A percentile compares a stretch with the other conserved stretches of the same genome.
Conservation (phyloP, 1,139 yeast genomes). For the Diutina sp. region DNA sequence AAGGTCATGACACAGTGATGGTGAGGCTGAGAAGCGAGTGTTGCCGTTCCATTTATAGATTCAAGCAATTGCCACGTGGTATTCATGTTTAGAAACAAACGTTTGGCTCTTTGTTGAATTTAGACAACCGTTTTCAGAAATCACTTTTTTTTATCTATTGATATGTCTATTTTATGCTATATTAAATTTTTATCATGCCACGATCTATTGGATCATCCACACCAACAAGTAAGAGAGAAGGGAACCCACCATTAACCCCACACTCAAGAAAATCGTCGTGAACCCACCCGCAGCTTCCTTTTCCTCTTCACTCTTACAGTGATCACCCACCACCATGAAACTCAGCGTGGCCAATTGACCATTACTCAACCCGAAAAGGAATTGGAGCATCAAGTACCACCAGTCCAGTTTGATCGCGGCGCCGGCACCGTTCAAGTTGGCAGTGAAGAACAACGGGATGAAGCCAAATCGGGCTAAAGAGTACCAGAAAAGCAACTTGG, state of each 20-base stretch:
- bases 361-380: slow-evolving; percentile 72
- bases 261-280: slow-evolving; percentile 61
- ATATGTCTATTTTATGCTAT: no score
- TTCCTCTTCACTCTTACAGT: slow-evolving; percentile 47
- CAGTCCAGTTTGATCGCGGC: slow-evolving; percentile 40
- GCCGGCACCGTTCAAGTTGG: slow-evolving; percentile 36
- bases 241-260: slow-evolving; percentile 71
- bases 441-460: slow-evolving; percentile 54
- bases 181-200: background rate
- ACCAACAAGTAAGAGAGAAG: slow-evolving; percentile 45
- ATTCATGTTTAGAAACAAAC: no score
- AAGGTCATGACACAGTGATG: no score
- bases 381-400: slow-evolving; percentile 57
- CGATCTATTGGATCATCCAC: slow-evolving; percentile 5
- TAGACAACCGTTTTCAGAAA: no score
- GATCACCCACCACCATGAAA: slow-evolving; percentile 65
- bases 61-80: no score
- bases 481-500: slow-evolving; percentile 31
- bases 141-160: no score
- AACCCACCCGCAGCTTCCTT: slow-evolving; percentile 93
- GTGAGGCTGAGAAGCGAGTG: no score
- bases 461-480: slow-evolving; percentile 42
- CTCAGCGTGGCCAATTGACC: slow-evolving; percentile 78
- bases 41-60: no score
- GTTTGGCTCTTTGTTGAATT: no score